phyloP scores from a whole-genome alignment of 495 filamentous ascomycete species.

The Aspergillus kassunensis region DNA sequence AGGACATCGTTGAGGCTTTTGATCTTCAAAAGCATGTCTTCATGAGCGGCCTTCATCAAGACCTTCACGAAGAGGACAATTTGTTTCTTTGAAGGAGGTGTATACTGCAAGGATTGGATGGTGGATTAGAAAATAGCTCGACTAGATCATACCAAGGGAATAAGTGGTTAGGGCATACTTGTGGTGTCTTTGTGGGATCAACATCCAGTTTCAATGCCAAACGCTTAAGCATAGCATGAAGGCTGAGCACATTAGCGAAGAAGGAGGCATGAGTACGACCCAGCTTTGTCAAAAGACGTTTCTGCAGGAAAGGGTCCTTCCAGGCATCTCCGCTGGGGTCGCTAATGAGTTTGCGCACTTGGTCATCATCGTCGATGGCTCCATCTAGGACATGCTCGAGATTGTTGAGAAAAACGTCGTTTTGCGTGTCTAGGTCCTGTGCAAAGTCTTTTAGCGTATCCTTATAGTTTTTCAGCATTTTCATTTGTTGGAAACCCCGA shows the following conservation, averaged over 20 bases:
- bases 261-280: no score
- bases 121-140: not conserved
- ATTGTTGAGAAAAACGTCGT: not conserved
- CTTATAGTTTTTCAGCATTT: not conserved
- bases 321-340: not conserved
- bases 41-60: conserved; percentile 22
- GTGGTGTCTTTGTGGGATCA: not conserved
- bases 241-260: no score
- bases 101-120: no score
- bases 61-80: not conserved
- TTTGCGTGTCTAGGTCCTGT: not conserved
- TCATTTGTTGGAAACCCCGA: not conserved
- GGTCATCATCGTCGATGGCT: not conserved
- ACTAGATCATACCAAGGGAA: conserved; percentile 1
- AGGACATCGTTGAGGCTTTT: conserved; percentile 19
- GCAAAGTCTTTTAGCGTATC: not conserved
- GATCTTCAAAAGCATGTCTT: conserved; percentile 18
- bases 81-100: no score
- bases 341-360: not conserved
- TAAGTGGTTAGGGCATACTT: not conserved
- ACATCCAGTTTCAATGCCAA: not conserved
- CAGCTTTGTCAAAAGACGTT: no score
- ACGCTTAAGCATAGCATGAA: no score
- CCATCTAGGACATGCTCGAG: not conserved
- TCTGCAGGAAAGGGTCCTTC: not conserved